Percentiles rank a stretch among this genome's conserved stretches.
Evolutionary conservation across 768 basidiomycete genomes (phyloP).

Genomic region (Brasilioporus rufonigricans): DNA sequence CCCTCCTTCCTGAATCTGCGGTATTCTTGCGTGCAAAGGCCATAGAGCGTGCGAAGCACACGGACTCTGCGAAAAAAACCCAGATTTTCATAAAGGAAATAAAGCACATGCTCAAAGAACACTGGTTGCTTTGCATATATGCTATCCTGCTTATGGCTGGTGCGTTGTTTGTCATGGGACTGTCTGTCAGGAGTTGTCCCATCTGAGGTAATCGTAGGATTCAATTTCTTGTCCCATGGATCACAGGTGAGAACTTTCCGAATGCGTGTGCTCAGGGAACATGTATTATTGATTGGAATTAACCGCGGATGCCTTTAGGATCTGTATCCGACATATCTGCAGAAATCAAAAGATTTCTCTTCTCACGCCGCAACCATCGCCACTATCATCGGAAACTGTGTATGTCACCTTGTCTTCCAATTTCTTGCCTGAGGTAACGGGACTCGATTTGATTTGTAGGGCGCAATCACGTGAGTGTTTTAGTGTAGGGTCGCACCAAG

Average conservation of each 20-base stretch:
- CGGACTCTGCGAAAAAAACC: slow-evolving; percentile 49
- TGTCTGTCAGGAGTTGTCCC: not conserved
- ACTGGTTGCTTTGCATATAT: slow-evolving; percentile 84
- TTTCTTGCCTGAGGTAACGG: not conserved
- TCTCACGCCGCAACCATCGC: slow-evolving; percentile 61
- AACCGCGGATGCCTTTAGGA: slow-evolving; percentile 38
- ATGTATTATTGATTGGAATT: not conserved
- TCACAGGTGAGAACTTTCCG: slow-evolving; percentile 45
- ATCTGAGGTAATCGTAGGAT: slow-evolving; percentile 38
- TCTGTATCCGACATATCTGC: slow-evolving; percentile 78
- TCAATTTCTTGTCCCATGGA: slow-evolving; percentile 78
- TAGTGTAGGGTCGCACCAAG: slow-evolving; percentile 6
- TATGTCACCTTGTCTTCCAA: slow-evolving; percentile 24
- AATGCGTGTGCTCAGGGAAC: not conserved
- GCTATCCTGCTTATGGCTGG: slow-evolving; percentile 79
- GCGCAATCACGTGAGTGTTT: slow-evolving; percentile 42
- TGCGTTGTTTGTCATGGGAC: slow-evolving; percentile 14
- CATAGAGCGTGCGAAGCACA: slow-evolving; percentile 41
- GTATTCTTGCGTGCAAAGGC: slow-evolving; percentile 68
- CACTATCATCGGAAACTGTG: slow-evolving; percentile 80
- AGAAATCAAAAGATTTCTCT: slow-evolving; percentile 58
- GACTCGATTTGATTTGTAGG: slow-evolving; percentile 23
- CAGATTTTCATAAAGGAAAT: slow-evolving; percentile 71
- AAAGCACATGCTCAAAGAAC: slow-evolving; percentile 70
- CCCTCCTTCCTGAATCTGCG: slow-evolving; percentile 74